Evolutionary conservation across 2,329 filamentous ascomycete genomes (phyloP).

Genomic region (Paecilomyces niveus): DNA sequence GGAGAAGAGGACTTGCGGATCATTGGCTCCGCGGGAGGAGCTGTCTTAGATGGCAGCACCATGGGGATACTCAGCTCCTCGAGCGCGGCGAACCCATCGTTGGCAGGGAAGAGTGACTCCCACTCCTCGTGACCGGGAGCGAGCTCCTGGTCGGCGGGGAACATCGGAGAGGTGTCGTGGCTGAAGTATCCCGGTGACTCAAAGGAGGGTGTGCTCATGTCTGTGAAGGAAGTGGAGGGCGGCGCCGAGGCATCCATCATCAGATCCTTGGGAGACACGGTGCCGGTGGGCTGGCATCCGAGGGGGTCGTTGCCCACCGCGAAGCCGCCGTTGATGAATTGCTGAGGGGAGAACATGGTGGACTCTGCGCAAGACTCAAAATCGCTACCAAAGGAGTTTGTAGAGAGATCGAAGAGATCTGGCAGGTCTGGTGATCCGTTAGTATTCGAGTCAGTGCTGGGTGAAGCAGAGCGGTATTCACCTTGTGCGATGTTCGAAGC

Average conservation of each 20-base stretch:
- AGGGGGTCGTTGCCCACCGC: constrained; percentile 40
- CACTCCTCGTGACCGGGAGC: constrained; percentile 52
- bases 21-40: constrained; percentile 15
- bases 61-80: constrained; percentile 29
- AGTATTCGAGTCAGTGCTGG: constrained; percentile 3
- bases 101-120: constrained; percentile 53
- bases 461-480: constrained; percentile 39
- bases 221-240: constrained; percentile 73
- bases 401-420: constrained; percentile 23
- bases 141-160: constrained; percentile 53
- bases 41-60: constrained; percentile 8
- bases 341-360: constrained; percentile 19
- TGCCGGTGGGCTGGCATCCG: constrained; percentile 41
- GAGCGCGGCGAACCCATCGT: constrained; percentile 19
- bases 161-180: constrained; percentile 73
- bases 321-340: constrained; percentile 22
- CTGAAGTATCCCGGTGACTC: constrained; percentile 65
- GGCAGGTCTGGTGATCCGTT: constrained; percentile 12
- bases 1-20: constrained; percentile 37
- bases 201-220: constrained; percentile 74
- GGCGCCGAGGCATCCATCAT: constrained; percentile 69
- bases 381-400: constrained; percentile 17
- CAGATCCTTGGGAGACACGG: constrained; percentile 79
- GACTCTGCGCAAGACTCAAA: constrained; percentile 16
- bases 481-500: constrained; percentile 31